A percentile compares a stretch with the other conserved stretches of the same genome.
These are phyloP conservation scores for Mycena rebaudengoi DNA, from an alignment of 768 basidiomycete genomes.

Conservation along the genomic window DNA sequence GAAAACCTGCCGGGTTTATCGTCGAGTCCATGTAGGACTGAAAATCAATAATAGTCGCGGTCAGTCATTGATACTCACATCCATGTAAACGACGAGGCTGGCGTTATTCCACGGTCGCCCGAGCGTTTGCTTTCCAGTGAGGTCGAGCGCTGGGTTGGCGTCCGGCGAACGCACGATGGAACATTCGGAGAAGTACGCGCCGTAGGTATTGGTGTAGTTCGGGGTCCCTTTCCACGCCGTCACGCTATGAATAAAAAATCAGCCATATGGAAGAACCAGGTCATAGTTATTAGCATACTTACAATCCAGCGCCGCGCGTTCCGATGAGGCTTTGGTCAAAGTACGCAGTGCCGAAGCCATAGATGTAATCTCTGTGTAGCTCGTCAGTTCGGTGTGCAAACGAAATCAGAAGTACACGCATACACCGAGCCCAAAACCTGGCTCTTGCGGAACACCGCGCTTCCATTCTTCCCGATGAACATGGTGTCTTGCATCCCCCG, in stretches of 20 bases:
- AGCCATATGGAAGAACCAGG: conserved; percentile 37
- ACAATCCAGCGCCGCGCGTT: conserved; percentile 24
- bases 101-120: conserved; percentile 51
- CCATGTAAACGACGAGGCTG: conserved; percentile 23
- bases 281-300: neutral
- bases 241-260: conserved; percentile 37
- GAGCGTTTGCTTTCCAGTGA: conserved; percentile 23
- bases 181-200: conserved; percentile 49
- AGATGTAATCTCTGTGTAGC: conserved; percentile 34
- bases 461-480: conserved; percentile 50
- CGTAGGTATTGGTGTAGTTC: conserved; percentile 40
- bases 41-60: neutral
- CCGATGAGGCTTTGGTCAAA: conserved; percentile 24
- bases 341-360: conserved; percentile 51
- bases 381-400: neutral
- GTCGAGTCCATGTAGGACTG: conserved; percentile 48
- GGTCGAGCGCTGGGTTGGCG: conserved; percentile 20
- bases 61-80: conserved; percentile 2
- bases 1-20: conserved; percentile 42
- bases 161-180: conserved; percentile 40
- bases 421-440: conserved; percentile 53
- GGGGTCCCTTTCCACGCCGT: conserved; percentile 53
- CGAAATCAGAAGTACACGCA: conserved; percentile 34
- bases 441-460: conserved; percentile 52
- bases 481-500: conserved; percentile 55